These are phyloP conservation scores for Fusarium buxicola DNA, from an alignment of 2,329 filamentous ascomycete species.

Conservation along the genomic window DNA sequence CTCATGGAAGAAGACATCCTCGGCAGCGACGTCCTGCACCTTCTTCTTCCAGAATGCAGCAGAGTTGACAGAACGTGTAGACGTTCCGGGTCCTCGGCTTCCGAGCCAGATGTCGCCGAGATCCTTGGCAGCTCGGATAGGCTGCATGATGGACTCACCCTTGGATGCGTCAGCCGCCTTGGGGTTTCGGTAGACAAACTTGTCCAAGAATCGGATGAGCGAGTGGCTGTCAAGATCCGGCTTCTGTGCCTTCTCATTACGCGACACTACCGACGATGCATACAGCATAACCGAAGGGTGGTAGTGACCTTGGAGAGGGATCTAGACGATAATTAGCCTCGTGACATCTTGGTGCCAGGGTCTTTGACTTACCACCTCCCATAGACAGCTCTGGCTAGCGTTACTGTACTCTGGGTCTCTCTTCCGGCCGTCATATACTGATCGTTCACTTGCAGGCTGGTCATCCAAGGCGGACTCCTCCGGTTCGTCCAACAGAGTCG, in stretches of 20 bases:
- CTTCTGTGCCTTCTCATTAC: slow-evolving; percentile 81
- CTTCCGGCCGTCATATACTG: slow-evolving; percentile 86
- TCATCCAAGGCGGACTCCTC: slow-evolving; percentile 77
- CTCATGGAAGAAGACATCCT: slow-evolving; percentile 98
- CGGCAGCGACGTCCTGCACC: slow-evolving; percentile 84
- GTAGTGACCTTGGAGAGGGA: slow-evolving; percentile 72
- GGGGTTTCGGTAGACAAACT: slow-evolving; percentile 97
- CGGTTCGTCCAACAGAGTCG: slow-evolving; percentile 81
- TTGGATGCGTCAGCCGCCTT: slow-evolving; percentile 76
- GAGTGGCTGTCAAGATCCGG: slow-evolving; percentile 92
- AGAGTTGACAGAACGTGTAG: slow-evolving; percentile 74
- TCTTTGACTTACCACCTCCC: slow-evolving; percentile 78
- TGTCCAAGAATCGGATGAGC: slow-evolving; percentile 94
- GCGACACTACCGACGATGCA: slow-evolving; percentile 76
- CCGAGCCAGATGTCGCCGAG: slow-evolving; percentile 68
- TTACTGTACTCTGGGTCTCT: slow-evolving; percentile 92
- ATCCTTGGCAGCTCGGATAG: slow-evolving; percentile 68
- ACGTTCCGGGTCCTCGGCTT: slow-evolving; percentile 58
- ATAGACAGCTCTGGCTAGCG: slow-evolving; percentile 91
- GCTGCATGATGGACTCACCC: slow-evolving; percentile 96
- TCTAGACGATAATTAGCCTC: slow-evolving; percentile 44
- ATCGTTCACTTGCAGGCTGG: slow-evolving; percentile 55
- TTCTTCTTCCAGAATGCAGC: slow-evolving; percentile 93
- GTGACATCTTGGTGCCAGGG: not conserved
- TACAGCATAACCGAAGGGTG: slow-evolving; percentile 93